A percentile compares a stretch with the other conserved stretches of the same genome.
phyloP scores from a whole-genome alignment of 2,329 filamentous ascomycete genomes.

The Phyllosticta citribraziliensis region DNA sequence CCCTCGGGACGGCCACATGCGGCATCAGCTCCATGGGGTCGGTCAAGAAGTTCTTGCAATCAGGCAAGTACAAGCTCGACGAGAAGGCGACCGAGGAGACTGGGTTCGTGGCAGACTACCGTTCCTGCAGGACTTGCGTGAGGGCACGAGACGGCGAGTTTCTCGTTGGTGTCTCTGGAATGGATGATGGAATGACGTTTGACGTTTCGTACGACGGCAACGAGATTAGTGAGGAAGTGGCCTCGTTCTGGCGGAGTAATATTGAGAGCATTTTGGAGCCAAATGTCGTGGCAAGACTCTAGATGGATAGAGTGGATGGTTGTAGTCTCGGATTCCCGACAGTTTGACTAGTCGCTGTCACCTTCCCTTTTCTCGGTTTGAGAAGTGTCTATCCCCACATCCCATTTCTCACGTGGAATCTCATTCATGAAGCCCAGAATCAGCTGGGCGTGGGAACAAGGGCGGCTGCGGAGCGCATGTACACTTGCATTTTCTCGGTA shows the following conservation, averaged over 20 bases:
- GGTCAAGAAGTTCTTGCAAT: conserved; percentile 1
- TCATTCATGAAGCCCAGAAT: too few relatives aligned
- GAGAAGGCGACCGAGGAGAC: conserved; percentile 24
- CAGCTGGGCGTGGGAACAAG: too few relatives aligned
- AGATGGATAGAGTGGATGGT: conserved; percentile 8
- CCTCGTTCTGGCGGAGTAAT: conserved; percentile 22
- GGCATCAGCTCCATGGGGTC: conserved; percentile 35
- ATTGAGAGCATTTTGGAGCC: conserved; percentile 24
- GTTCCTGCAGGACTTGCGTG: conserved; percentile 21
- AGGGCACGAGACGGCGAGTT: conserved; percentile 38
- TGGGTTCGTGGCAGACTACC: conserved; percentile 29
- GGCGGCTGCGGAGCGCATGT: too few relatives aligned
- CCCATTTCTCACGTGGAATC: too few relatives aligned
- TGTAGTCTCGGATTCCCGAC: background rate
- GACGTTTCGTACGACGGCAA: conserved; percentile 33
- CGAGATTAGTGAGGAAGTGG: conserved; percentile 24
- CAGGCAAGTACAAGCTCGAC: conserved; percentile 12
- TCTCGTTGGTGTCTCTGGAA: conserved; percentile 32
- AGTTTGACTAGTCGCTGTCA: background rate
- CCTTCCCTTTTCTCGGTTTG: background rate
- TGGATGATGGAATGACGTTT: conserved; percentile 28
- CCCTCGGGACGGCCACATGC: conserved; percentile 30
- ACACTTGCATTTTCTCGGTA: too few relatives aligned
- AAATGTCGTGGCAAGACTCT: background rate
- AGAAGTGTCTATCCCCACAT: too few relatives aligned